Base-by-base conservation (phyloP, 2,329 filamentous ascomycete species). In the Pestalotiopsis sp. region DNA sequence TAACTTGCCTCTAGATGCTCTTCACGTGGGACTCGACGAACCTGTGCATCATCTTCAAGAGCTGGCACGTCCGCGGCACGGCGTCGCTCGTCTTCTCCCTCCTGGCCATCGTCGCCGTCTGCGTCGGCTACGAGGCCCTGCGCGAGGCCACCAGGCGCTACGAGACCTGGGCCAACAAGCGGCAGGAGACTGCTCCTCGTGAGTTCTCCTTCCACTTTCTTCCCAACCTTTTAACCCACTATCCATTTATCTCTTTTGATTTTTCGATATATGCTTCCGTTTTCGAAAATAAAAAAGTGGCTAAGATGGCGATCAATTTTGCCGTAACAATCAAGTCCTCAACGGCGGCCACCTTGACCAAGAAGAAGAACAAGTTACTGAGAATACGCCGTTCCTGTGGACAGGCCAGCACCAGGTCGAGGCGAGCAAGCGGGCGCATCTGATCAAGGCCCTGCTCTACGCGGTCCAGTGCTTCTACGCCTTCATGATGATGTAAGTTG, bases 401-500 rank as follows among this genome's bases (percentile, higher is more conserved):
- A 93, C 93, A 84, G 91, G 92, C 80, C 71, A 67, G 65, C 89
- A 86, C 78, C 88, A 89, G 79, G 83, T 81, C 72, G 83, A 85
- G 72, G 84, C 88, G 60, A 71, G 89, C 79, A 88, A 90, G 81
- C 89, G 87, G 77, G 91, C 90, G 65, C 94, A 93, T 80, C 78
- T 97, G 70, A 83, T 93, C 80, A 95, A 97, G 85, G 93, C 93
- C 36, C 81, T 88, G 39, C 83, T 99, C 68, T 99, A 99, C 84
- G 95, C 91, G 23, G 81, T 96, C 65, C 96, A 99, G 85, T 97
- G 96, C 74, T 98, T 98, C 81, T 99, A 99, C 81, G 97, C 95
- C 61, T 98, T 99, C 78, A 98, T 99, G 87, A 95, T 99, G 79
- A 99, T 99, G 96, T 98, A 80, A 90, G 95, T 91, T 61, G 1